These are phyloP conservation scores for Phyllachora maydis DNA, from an alignment of 2,329 filamentous ascomycete genomes.

Conservation along the genomic window DNA sequence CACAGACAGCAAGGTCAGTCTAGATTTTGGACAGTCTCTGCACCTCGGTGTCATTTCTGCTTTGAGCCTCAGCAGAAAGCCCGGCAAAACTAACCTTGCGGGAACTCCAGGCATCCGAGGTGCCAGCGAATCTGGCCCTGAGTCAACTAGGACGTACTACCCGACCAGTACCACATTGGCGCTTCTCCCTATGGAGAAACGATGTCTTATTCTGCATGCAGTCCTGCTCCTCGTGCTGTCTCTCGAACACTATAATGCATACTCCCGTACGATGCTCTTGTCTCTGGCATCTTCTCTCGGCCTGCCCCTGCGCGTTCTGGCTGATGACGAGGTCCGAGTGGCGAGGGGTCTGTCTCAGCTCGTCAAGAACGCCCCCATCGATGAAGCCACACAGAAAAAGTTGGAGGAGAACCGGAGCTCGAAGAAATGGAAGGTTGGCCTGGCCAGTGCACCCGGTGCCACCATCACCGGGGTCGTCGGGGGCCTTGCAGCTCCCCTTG, in stretches of 20 bases:
- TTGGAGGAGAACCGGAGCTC: slow-evolving; percentile 42
- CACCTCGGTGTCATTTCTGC: too few species aligned
- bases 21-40: too few species aligned
- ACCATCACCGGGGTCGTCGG: slow-evolving; percentile 54
- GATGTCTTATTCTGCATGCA: slow-evolving; percentile 48
- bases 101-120: too few species aligned
- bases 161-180: too few species aligned
- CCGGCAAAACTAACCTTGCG: too few species aligned
- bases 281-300: slow-evolving; percentile 50
- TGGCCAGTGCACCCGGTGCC: slow-evolving; percentile 22
- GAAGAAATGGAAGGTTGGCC: slow-evolving; percentile 52
- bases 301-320: slow-evolving; percentile 42
- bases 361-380: slow-evolving; percentile 43
- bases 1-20: too few species aligned
- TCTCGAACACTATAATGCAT: slow-evolving; percentile 55
- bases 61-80: too few species aligned
- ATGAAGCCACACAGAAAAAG: slow-evolving; percentile 41
- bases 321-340: slow-evolving; percentile 54
- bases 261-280: slow-evolving; percentile 52
- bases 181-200: slow-evolving; percentile 36
- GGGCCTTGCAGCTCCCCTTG: slow-evolving; percentile 56
- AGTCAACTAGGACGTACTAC: too few species aligned
- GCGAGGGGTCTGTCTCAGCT: slow-evolving; percentile 55
- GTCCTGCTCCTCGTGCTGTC: slow-evolving; percentile 55
- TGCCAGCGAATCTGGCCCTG: too few species aligned